Evolutionary conservation across 1,139 yeast species (phyloP), one percentile per base, ranked within the genome.

Genomic region (Blastobotrys capitulatus): DNA sequence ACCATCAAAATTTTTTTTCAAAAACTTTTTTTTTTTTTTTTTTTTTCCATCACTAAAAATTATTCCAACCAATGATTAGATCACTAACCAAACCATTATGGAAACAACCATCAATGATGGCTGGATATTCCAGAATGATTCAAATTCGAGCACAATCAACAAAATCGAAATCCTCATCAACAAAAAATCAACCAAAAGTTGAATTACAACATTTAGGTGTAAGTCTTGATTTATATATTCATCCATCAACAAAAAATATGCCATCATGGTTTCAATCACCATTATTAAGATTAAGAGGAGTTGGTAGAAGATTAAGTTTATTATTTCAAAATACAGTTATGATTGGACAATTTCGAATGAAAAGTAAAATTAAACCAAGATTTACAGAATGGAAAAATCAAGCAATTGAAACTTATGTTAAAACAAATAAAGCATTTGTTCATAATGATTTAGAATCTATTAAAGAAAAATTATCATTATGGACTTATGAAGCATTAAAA

Each of bases 361-460:
- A 79, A 56, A 79, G 84, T 48, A 82, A 82, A 35, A 69, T 79
- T 57, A 80, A 76, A 61, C 86, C 89, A 22, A 73, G 80, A 43
- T 82, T 83, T 63, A 68, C 80, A 43, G 75, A 79, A 53, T 84
- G 90, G 90, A 83, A 82, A 63, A 85, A 84, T 63, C 76, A 76
- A 42, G 88, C 89, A 15, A 77, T 85, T 54, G 84, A 83, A 57
- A 72, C 71, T 47, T 84, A 79, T 62, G 82, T 81, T 31, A 74
- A 76, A 49, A 81, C 84, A 16, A 84, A 85, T 67, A 77, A 78
- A 59, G 82, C 85, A 3, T 85, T 85, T 69, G 86, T 88, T 0
- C 57, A 68, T 12, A 76, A 70, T 54, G 72, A 73, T 57, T 63
- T 76, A 44, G 70, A 61, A 48, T 64, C 72, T 27, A 71, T 77